A percentile compares a stretch with the other conserved stretches of the same genome.
phyloP scores from a whole-genome alignment of 2,329 filamentous ascomycete genomes.

The Tricladium varicosporioides region DNA sequence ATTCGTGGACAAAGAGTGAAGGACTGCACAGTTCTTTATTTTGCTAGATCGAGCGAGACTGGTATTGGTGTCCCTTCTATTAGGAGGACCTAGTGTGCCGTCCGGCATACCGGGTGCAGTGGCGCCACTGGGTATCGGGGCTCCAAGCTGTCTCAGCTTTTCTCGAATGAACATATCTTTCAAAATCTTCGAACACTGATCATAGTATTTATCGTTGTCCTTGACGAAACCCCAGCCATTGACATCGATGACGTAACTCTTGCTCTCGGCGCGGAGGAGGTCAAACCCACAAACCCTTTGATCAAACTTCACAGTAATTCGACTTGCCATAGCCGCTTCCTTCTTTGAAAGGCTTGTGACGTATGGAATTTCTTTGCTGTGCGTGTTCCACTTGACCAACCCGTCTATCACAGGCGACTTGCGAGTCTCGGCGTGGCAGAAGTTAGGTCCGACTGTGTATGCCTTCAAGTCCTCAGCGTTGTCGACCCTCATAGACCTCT shows the following conservation, averaged over 20 bases:
- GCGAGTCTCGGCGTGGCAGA: constrained; percentile 94
- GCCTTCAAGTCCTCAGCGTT: constrained; percentile 98
- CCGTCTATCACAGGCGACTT: constrained; percentile 98
- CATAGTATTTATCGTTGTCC: constrained; percentile 98
- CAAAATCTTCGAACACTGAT: constrained; percentile 82
- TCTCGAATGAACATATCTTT: constrained; percentile 86
- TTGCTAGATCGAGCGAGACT: too few species aligned
- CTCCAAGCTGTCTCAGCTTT: constrained; percentile 53
- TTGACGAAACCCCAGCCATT: constrained; percentile 99
- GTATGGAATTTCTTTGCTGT: constrained; percentile 95
- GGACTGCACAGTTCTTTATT: too few species aligned
- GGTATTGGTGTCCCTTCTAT: constrained; percentile 25
- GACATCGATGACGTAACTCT: constrained; percentile 97
- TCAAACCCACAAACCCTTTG: constrained; percentile 97
- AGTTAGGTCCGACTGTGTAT: constrained; percentile 90
- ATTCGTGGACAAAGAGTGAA: too few species aligned
- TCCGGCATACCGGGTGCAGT: constrained; percentile 19
- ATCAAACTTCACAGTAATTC: constrained; percentile 87
- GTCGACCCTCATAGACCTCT: constrained; percentile 94
- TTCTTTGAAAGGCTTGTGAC: constrained; percentile 80
- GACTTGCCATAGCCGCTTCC: constrained; percentile 82
- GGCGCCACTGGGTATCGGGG: too few species aligned
- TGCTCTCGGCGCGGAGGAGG: constrained; percentile 79
- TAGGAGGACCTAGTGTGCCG: constrained; percentile 13
- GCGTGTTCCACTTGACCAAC: constrained; percentile 90